Evolutionary conservation across 2,329 filamentous ascomycete species (phyloP), one percentile per base, ranked within the genome.

Genomic region (Bipolaris oryzae): DNA sequence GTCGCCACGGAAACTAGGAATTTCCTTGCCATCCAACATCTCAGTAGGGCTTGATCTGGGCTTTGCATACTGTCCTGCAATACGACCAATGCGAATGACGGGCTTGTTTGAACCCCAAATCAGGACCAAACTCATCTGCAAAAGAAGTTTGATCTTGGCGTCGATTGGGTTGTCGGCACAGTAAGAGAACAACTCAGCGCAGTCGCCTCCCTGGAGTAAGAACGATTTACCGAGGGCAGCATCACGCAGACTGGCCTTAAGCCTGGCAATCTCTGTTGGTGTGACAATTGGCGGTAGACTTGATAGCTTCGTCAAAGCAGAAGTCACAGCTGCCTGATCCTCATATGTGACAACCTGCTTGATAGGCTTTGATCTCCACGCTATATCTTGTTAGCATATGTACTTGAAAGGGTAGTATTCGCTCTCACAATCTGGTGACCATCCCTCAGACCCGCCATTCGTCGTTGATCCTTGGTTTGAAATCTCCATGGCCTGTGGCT

Each of bases 61-160:
- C 79, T 99, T 99, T 28, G 95, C 95, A 72, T 96, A 99, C 81
- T 99, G 95, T 3, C 95, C 95, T 11, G 95, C 95, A 87, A 98
- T 97, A 58, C 95, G 87, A 15, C 92, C 95, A 70, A 99, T 96
- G 66, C 95, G 87, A 45, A 99, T 92, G 3, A 99, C 92, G 5
- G 91, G 90, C 71, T 88, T 88, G 69, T 88, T 87, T 21, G 83
- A 82, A 35, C 91, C 95, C 89, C 93, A 97, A 75, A 98, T 93
- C 58, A 99, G 83, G 1, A 99, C 91, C 67, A 99, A 80, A 64
- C 91, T 96, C 94, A 99, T 98, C 79, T 99, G 95, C 57, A 99
- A 81, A 28, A 99, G 84, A 23, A 99, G 85, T 80, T 98, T 98
- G 77, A 98, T 92, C 82, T 98, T 99, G 61, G 91, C 89, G 78